Evolutionary conservation across 2,329 filamentous ascomycete genomes (phyloP).

Genomic region (Colletotrichum magnum): DNA sequence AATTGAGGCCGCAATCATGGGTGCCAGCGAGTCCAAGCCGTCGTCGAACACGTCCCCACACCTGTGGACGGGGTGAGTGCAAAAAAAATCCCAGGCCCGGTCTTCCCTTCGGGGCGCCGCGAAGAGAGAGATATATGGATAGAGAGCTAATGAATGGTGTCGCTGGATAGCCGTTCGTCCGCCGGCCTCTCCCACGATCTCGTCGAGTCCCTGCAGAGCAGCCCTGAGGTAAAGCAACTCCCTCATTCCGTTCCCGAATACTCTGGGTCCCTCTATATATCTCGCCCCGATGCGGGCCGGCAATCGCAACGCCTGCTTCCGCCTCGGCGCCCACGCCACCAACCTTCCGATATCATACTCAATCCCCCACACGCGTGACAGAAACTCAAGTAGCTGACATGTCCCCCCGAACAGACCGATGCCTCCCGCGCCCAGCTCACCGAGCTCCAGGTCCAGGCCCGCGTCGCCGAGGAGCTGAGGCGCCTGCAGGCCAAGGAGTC

Average conservation of each 20-base stretch:
- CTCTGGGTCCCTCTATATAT: not conserved
- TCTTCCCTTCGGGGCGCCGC: not conserved
- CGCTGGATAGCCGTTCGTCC: constrained; percentile 55
- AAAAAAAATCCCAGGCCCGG: constrained; percentile 11
- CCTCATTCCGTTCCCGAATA: not conserved
- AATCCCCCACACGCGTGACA: not conserved
- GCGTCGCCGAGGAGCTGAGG: constrained; percentile 88
- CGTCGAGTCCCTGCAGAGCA: constrained; percentile 86
- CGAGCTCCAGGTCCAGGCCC: constrained; percentile 90
- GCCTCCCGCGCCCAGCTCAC: constrained; percentile 85
- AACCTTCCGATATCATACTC: not conserved
- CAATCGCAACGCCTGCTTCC: not conserved
- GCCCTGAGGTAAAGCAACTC: constrained; percentile 80
- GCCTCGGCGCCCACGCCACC: not conserved
- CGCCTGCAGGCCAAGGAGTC: constrained; percentile 80
- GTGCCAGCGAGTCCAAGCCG: constrained; percentile 70
- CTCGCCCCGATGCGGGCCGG: not conserved
- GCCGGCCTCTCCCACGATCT: constrained; percentile 82
- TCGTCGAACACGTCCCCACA: constrained; percentile 57
- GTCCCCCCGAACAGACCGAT: constrained; percentile 76
- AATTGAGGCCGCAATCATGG: constrained; percentile 62
- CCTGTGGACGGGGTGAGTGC: constrained; percentile 70
- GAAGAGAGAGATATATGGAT: constrained; percentile 17
- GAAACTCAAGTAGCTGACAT: constrained; percentile 1
- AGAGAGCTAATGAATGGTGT: constrained; percentile 36